Evolutionary conservation across 352 stramenopile species (phyloP).

Genomic region (Phytophthora sp.): DNA sequence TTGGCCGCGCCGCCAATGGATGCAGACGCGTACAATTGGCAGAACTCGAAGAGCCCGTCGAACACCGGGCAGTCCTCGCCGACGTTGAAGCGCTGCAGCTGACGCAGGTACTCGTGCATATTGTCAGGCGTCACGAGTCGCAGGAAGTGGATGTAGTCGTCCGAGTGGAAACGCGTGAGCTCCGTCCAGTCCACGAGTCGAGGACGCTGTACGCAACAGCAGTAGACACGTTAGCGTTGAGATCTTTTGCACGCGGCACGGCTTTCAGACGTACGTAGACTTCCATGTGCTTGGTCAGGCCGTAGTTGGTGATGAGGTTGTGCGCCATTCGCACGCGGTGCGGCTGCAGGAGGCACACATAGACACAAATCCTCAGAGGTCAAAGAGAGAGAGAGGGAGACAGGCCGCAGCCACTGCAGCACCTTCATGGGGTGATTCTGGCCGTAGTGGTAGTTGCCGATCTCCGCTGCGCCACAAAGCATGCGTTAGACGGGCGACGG

Average conservation of each 20-base stretch:
- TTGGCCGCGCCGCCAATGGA: constrained; percentile 96
- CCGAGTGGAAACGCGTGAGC: constrained; percentile 99
- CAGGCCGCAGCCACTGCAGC: background rate
- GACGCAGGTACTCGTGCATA: constrained; percentile 95
- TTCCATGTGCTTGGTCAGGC: constrained; percentile 99
- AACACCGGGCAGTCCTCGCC: constrained; percentile 99
- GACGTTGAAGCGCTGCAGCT: constrained; percentile 98
- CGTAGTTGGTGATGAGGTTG: constrained; percentile 99
- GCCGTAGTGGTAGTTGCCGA: constrained; percentile 99
- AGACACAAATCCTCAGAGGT: too few species aligned
- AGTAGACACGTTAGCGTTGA: constrained; percentile 12
- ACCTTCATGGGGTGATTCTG: constrained; percentile 93
- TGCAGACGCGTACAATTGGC: constrained; percentile 97
- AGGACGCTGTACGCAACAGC: constrained; percentile 74
- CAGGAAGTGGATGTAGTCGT: constrained; percentile 99
- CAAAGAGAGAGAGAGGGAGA: background rate
- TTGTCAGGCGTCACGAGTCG: constrained; percentile 98
- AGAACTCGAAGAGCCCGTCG: constrained; percentile 99
- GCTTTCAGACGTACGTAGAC: constrained; percentile 89
- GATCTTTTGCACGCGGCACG: background rate
- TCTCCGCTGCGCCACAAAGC: constrained; percentile 87
- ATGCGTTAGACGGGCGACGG: too few species aligned
- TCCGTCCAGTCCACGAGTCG: constrained; percentile 95
- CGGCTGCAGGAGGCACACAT: constrained; percentile 60
- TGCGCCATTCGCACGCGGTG: constrained; percentile 99